phyloP scores from a whole-genome alignment of 345 rosid genomes.

The Noccaea caerulescens region DNA sequence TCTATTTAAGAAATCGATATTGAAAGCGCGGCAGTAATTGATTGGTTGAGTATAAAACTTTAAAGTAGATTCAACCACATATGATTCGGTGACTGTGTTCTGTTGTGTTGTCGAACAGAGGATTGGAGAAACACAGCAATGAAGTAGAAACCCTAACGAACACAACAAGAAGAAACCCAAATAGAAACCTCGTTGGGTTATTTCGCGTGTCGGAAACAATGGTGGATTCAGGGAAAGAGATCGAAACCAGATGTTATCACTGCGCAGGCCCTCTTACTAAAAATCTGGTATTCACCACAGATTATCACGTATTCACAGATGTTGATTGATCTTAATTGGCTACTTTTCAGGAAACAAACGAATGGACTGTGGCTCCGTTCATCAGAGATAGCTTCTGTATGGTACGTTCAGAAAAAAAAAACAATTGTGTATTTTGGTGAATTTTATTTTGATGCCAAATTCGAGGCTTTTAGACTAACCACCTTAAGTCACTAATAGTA shows the following conservation, averaged over 20 bases:
- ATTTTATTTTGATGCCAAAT: background rate
- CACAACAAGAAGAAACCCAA: background rate
- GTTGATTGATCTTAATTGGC: background rate
- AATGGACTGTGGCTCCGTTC: conserved; percentile 80
- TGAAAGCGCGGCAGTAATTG: background rate
- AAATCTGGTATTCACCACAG: conserved; percentile 53
- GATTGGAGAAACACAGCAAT: conserved; percentile 1
- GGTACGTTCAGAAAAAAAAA: conserved; percentile 45
- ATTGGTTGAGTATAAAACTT: background rate
- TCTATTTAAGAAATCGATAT: background rate
- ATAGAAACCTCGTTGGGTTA: background rate
- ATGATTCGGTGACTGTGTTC: background rate
- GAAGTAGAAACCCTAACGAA: conserved; percentile 20
- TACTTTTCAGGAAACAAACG: conserved; percentile 71
- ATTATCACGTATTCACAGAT: background rate
- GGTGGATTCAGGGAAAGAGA: conserved; percentile 49
- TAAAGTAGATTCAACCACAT: background rate
- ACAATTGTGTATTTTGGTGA: background rate
- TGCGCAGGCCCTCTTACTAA: conserved; percentile 89
- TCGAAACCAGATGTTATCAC: conserved; percentile 64
- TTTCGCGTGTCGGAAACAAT: conserved; percentile 33
- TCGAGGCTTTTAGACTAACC: background rate
- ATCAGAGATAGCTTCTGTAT: conserved; percentile 87
- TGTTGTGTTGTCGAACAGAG: background rate
- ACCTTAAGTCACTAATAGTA: background rate